These are phyloP conservation scores for Lactarius tabidus DNA, from an alignment of 768 basidiomycete species.

Conservation along the genomic window DNA sequence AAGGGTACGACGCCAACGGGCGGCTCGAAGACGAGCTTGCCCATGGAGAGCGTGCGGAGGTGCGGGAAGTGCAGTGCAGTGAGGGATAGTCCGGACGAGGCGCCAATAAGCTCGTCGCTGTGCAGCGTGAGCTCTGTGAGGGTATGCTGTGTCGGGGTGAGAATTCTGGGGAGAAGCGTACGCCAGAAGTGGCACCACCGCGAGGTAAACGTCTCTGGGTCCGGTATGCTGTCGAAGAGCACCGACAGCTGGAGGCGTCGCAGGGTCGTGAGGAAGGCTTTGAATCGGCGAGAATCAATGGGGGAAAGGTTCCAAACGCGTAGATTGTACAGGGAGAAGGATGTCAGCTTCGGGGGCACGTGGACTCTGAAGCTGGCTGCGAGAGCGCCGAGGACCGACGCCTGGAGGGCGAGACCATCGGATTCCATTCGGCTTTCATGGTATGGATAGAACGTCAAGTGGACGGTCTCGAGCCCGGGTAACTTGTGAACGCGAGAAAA, in stretches of 20 bases:
- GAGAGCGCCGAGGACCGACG: neutral
- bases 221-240: neutral
- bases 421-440: neutral
- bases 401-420: neutral
- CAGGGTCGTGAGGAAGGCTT: neutral
- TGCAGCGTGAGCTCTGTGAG: conserved; percentile 4
- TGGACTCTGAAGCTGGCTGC: neutral
- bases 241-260: neutral
- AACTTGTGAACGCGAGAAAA: neutral
- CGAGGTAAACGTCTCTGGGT: no score
- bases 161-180: neutral
- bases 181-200: neutral
- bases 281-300: neutral
- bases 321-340: neutral
- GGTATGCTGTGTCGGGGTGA: neutral
- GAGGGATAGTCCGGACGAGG: neutral
- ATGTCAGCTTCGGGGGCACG: neutral
- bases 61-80: neutral
- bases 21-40: neutral
- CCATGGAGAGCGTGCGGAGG: neutral
- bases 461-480: neutral
- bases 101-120: neutral
- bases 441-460: neutral
- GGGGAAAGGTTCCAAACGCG: neutral
- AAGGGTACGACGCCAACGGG: neutral